Conservation (phyloP, 192 early-diverging fungal species). For the Rhizoclosmatium sp. region DNA sequence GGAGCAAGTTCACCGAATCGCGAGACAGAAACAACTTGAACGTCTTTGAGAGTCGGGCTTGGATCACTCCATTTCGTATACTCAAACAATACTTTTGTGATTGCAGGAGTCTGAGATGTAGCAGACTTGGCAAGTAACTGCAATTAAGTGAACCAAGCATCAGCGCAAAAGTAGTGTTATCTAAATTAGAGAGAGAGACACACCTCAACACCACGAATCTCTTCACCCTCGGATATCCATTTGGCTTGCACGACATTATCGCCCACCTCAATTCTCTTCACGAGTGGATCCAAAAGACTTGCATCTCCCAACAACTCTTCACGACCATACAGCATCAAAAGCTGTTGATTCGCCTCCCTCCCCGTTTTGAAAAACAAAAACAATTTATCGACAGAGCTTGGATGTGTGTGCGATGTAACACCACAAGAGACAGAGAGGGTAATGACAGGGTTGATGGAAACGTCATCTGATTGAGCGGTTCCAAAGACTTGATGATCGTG, state of each 20-base stretch:
- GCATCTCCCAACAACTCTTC: constrained; percentile 14
- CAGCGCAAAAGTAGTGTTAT: not conserved
- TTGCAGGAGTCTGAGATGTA: constrained; percentile 17
- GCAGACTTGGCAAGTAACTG: constrained; percentile 28
- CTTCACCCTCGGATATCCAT: constrained; percentile 27
- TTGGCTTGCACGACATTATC: constrained; percentile 1
- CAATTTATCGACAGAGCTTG: not conserved
- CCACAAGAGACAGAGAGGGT: not conserved
- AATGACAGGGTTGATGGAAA: not conserved
- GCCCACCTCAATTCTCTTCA: constrained; percentile 2
- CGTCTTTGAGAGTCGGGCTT: not conserved
- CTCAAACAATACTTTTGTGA: constrained; percentile 23
- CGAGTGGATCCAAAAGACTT: not conserved
- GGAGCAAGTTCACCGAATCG: constrained; percentile 29
- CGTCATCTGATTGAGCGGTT: not conserved
- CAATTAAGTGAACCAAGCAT: not conserved
- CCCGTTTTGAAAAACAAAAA: constrained; percentile 17
- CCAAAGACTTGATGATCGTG: constrained; percentile 27
- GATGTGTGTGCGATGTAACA: not conserved
- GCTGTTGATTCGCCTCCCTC: constrained; percentile 1
- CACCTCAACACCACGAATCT: constrained; percentile 26
- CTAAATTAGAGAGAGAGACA: not conserved
- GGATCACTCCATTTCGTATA: not conserved
- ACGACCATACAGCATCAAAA: constrained; percentile 2
- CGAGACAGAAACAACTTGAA: constrained; percentile 17